These are phyloP conservation scores for Luzula sylvatica DNA, from an alignment of 176 grass and related monocot species.

Conservation along the genomic window DNA sequence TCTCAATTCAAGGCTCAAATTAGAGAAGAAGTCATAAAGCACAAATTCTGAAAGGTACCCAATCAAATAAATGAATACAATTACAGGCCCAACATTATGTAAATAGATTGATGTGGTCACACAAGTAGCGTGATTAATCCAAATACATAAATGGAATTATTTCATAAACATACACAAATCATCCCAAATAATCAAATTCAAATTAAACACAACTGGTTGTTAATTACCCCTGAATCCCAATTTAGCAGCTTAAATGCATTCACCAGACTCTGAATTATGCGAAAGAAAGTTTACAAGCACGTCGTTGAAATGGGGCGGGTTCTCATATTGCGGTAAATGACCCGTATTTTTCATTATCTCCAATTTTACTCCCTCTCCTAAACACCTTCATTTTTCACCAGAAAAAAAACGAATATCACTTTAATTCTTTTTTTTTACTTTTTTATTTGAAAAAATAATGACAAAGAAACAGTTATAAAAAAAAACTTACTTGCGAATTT, in stretches of 20 bases:
- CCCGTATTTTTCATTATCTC: slow-evolving; percentile 57
- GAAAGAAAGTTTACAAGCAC: slow-evolving; percentile 53
- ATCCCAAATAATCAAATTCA: background rate
- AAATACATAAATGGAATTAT: background rate
- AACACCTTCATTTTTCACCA: slow-evolving; percentile 32
- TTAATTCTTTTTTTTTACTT: slow-evolving; percentile 7
- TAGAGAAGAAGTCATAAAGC: too few species aligned
- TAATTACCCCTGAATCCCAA: too few species aligned
- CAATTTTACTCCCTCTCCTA: slow-evolving; percentile 52
- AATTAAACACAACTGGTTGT: too few species aligned
- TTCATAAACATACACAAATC: background rate
- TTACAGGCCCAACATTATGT: too few species aligned
- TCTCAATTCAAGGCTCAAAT: too few species aligned
- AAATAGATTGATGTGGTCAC: slow-evolving; percentile 2
- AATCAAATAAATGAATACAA: too few species aligned
- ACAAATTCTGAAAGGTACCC: too few species aligned
- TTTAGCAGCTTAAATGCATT: too few species aligned
- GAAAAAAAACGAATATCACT: too few species aligned
- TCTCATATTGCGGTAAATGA: slow-evolving; percentile 65
- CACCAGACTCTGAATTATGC: slow-evolving; percentile 14
- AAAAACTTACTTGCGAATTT: slow-evolving; percentile 42
- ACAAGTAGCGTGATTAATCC: background rate
- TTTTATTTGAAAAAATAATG: background rate
- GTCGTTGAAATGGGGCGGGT: slow-evolving; percentile 49
- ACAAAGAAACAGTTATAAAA: background rate